phyloP scores from a whole-genome alignment of 331 rosid genomes.

The Telfairia occidentalis region DNA sequence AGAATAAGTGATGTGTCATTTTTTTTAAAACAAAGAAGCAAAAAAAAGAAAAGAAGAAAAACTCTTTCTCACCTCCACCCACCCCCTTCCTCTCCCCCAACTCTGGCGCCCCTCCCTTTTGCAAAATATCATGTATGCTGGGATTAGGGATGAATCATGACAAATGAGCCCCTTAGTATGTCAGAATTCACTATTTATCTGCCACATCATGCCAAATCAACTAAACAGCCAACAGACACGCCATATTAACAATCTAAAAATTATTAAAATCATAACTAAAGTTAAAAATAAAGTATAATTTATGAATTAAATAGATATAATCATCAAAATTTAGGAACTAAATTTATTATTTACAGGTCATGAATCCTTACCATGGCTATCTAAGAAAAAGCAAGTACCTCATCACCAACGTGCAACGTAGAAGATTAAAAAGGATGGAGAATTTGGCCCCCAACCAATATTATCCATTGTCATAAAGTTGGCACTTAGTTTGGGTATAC shows the following conservation, averaged over 20 bases:
- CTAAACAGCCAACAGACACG: background rate
- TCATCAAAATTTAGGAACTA: background rate
- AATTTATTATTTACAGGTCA: background rate
- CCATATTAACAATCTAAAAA: background rate
- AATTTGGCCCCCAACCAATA: constrained; percentile 2
- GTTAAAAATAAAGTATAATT: background rate
- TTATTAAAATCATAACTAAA: background rate
- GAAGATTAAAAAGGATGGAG: background rate
- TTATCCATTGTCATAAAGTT: background rate
- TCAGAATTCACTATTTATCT: background rate
- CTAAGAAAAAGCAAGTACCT: background rate
- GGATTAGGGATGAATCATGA: background rate
- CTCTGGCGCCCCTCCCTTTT: no score
- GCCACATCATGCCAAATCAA: background rate
- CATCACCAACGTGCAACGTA: background rate
- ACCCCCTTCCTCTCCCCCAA: no score
- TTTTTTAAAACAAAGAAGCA: no score
- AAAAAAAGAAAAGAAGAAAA: no score
- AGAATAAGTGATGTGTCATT: no score
- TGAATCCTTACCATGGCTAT: background rate
- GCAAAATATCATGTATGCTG: no score
- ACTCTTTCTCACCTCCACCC: no score
- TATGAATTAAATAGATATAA: background rate
- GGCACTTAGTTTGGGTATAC: background rate
- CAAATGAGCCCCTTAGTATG: background rate